phyloP scores from a whole-genome alignment of 1,139 yeast species.

The Pichia inconspicua region DNA sequence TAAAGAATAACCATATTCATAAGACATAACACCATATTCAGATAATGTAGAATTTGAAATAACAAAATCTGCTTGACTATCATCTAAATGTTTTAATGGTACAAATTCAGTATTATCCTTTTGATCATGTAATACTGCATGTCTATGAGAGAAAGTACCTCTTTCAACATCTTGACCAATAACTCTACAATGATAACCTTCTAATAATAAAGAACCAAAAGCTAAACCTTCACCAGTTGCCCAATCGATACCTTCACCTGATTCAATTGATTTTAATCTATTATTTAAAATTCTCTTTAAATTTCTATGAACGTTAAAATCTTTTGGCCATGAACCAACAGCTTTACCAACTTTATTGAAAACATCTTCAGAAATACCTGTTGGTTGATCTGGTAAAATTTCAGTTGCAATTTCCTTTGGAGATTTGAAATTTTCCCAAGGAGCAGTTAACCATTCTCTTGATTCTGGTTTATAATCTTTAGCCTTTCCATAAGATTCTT shows the following conservation, averaged over 20 bases:
- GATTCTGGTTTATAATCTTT: conserved; percentile 88
- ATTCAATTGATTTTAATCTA: conserved; percentile 80
- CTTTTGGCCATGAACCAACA: conserved; percentile 80
- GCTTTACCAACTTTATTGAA: conserved; percentile 73
- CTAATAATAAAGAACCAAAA: conserved; percentile 82
- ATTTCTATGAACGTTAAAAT: conserved; percentile 88
- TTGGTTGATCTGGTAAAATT: conserved; percentile 91
- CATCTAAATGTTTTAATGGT: conserved; percentile 73
- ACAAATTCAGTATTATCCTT: conserved; percentile 72
- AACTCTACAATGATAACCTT: conserved; percentile 94
- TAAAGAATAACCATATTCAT: conserved; percentile 97
- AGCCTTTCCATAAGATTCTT: conserved; percentile 78
- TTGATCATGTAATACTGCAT: conserved; percentile 96
- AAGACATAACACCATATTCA: conserved; percentile 98
- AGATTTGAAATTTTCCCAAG: conserved; percentile 98
- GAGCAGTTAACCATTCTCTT: conserved; percentile 96
- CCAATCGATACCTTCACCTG: conserved; percentile 97
- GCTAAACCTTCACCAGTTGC: conserved; percentile 99
- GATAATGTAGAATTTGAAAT: conserved; percentile 96
- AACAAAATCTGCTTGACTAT: conserved; percentile 78
- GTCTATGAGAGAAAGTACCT: conserved; percentile 99
- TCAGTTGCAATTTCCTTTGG: conserved; percentile 96
- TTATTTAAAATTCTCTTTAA: conserved; percentile 86
- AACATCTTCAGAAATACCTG: conserved; percentile 69
- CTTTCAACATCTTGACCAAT: conserved; percentile 99